Base-by-base conservation (phyloP, 495 filamentous ascomycete species). In the Aspergillus carlsbadensis region DNA sequence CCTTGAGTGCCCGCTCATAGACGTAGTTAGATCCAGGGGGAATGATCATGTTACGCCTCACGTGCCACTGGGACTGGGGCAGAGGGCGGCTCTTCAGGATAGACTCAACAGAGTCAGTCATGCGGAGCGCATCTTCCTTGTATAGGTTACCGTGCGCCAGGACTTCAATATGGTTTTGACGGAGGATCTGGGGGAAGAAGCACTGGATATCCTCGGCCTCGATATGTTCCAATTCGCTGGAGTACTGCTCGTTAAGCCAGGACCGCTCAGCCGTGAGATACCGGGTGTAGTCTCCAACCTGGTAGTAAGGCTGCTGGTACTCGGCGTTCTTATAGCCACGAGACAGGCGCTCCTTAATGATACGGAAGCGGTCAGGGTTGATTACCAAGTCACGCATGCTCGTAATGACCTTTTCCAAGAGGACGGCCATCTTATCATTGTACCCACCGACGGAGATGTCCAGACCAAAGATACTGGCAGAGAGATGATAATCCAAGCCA, bases 61-160 rank as follows among this genome's bases (percentile, higher is more conserved):
- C 81, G 42, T 84, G 81, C 87, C 90, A 96, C 69, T 98, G 92
- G 29, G 84, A 81, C 39, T 83, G 81, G 5, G 91, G 89, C 22
- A 97, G 72, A 10, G 78, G 63, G 17, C 89, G 83, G 10, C 92
- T 90, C 62, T 88, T 85, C n/a, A 99, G 70, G 2, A 83, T 89
- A 24, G 76, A 82, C 67, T 95, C 89, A 20, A 96, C 79, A 55
- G 95, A 81, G 62, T 93, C 84, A 0, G 89, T 91, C 73, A 96
- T 81, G 62, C 85, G 87, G 56, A 98, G 76, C 0, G 92, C 91
- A 70, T 99, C 95, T 70, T 98, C 92, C 70, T 93, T 96, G 79
- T 95, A 90, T 17, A 99, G 69, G 70, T 99, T 99, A 57, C 94
- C 94, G 59, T 98, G 94, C 15, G 86, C 87, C 49, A 96, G 80